Evolutionary conservation across 192 early-diverging fungal species (phyloP).

Genomic region (Rhizophagus prolifer): DNA sequence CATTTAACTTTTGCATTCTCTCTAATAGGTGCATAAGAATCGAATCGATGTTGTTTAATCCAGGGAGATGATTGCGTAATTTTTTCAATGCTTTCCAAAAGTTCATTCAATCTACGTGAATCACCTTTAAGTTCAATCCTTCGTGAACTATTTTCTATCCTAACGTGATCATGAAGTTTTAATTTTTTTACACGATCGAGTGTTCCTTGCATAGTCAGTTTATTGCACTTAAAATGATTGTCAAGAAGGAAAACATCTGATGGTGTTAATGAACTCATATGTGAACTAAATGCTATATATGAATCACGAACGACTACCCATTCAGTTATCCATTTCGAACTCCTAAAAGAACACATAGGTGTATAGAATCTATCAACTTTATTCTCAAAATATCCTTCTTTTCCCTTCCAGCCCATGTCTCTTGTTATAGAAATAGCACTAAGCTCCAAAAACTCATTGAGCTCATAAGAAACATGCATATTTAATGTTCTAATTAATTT

Average conservation of each 20-base stretch:
- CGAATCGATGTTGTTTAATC: conserved; percentile 63
- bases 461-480: conserved; percentile 63
- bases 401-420: conserved; percentile 85
- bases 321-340: conserved; percentile 54
- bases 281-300: conserved; percentile 55
- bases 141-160: conserved; percentile 56
- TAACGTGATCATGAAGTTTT: conserved; percentile 59
- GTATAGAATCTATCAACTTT: conserved; percentile 56
- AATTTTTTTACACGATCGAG: conserved; percentile 48
- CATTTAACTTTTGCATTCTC: conserved; percentile 60
- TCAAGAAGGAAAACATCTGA: conserved; percentile 57
- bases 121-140: conserved; percentile 70
- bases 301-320: conserved; percentile 81
- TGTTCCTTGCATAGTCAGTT: conserved; percentile 12
- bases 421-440: conserved; percentile 69
- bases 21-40: conserved; percentile 75
- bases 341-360: conserved; percentile 39
- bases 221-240: conserved; percentile 37
- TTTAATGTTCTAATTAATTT: conserved; percentile 57
- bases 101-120: conserved; percentile 66
- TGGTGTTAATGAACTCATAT: conserved; percentile 41
- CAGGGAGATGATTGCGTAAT: conserved; percentile 63
- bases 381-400: conserved; percentile 72
- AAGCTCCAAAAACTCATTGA: conserved; percentile 77
- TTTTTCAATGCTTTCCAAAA: conserved; percentile 58